Conservation (phyloP, 352 stramenopile genomes). For the Globisporangium acanthophoron region DNA sequence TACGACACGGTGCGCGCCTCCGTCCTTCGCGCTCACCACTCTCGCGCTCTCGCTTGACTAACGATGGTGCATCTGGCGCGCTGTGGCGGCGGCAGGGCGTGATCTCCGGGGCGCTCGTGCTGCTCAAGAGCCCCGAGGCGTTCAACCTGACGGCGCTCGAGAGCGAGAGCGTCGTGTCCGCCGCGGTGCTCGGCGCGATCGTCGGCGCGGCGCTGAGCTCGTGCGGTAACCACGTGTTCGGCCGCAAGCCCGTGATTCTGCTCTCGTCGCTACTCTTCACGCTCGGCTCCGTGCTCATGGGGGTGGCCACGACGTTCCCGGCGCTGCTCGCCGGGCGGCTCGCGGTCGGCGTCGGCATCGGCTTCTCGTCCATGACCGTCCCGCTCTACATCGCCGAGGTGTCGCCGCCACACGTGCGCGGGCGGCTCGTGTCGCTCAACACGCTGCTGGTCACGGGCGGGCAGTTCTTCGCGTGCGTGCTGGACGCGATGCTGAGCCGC, state of each 20-base stretch:
- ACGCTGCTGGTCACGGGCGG: slow-evolving; percentile 67
- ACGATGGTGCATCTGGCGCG: not conserved
- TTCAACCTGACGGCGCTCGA: slow-evolving; percentile 55
- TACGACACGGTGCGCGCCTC: slow-evolving; percentile 55
- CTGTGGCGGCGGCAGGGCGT: slow-evolving; percentile 32
- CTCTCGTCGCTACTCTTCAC: slow-evolving; percentile 58
- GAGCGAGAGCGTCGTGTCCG: slow-evolving; percentile 63
- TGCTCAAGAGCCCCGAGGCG: slow-evolving; percentile 54
- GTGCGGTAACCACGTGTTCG: slow-evolving; percentile 49
- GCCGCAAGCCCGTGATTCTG: slow-evolving; percentile 61
- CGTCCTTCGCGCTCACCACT: not conserved
- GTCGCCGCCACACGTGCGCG: slow-evolving; percentile 56
- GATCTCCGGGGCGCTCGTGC: slow-evolving; percentile 70
- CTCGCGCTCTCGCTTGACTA: not conserved
- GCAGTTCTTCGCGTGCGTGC: slow-evolving; percentile 70
- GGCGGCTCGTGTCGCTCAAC: slow-evolving; percentile 71
- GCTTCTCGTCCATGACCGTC: slow-evolving; percentile 70
- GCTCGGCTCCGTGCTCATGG: slow-evolving; percentile 58
- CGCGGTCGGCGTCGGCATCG: slow-evolving; percentile 60
- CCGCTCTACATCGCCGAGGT: slow-evolving; percentile 78
- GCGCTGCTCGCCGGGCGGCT: slow-evolving; percentile 51
- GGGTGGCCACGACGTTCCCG: slow-evolving; percentile 33
- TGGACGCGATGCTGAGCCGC: slow-evolving; percentile 51
- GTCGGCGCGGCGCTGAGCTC: slow-evolving; percentile 49
- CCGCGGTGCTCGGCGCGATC: slow-evolving; percentile 71